Percentiles rank a stretch among this genome's conserved stretches.
These are phyloP conservation scores for Colletotrichum spinosum DNA, from an alignment of 2,329 filamentous ascomycete species.

Conservation along the genomic window DNA sequence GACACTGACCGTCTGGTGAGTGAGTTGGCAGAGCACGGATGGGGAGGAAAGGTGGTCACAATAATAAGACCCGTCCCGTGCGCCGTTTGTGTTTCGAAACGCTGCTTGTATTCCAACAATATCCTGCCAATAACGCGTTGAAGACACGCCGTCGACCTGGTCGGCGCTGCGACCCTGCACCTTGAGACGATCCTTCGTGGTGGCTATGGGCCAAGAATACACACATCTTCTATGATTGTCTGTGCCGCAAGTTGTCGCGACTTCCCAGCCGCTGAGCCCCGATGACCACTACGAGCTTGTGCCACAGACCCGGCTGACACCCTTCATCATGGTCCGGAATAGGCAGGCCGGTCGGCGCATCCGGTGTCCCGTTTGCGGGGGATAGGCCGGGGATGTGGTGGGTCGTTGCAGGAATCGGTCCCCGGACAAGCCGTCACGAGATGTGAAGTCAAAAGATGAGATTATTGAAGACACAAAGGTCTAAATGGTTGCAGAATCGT, in stretches of 20 bases:
- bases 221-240: conserved; percentile 18
- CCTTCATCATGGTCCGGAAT: conserved; percentile 27
- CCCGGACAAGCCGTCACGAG: conserved; percentile 15
- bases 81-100: conserved; percentile 31
- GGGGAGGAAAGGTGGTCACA: conserved; percentile 8
- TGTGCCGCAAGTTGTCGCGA: conserved; percentile 4
- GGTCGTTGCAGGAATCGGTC: conserved; percentile 29
- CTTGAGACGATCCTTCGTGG: not conserved
- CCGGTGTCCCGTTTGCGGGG: conserved; percentile 33
- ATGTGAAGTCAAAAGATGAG: not conserved
- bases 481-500: not conserved
- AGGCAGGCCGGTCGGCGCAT: conserved; percentile 37
- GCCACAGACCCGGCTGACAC: conserved; percentile 19
- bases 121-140: conserved; percentile 16
- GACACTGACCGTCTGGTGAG: conserved; percentile 16
- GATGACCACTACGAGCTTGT: conserved; percentile 15
- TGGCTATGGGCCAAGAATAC: conserved; percentile 3
- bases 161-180: conserved; percentile 7
- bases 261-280: conserved; percentile 22
- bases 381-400: conserved; percentile 29
- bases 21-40: conserved; percentile 7
- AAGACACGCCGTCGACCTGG: conserved; percentile 11
- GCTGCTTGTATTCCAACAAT: conserved; percentile 13
- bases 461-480: not conserved
- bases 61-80: conserved; percentile 3